phyloP scores from a whole-genome alignment of 1,139 yeast genomes.

The Magnusiomyces clavatus region DNA sequence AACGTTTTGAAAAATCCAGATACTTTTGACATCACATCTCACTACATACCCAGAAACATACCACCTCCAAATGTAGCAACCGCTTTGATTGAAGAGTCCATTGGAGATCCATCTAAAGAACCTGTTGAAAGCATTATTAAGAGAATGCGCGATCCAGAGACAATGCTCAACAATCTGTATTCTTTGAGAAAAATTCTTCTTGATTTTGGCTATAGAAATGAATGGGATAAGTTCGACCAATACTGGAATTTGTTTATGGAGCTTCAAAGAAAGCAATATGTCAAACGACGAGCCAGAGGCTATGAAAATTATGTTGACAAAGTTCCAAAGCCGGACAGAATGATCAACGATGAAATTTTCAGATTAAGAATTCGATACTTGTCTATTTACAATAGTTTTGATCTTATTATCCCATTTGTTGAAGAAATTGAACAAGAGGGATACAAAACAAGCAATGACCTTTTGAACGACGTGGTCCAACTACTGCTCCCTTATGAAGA shows the following conservation, averaged over 20 bases:
- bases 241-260: slow-evolving; percentile 8
- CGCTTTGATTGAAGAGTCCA: slow-evolving; percentile 4
- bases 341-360: slow-evolving; percentile 8
- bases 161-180: slow-evolving; percentile 1
- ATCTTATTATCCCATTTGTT: slow-evolving; percentile 3
- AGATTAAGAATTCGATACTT: slow-evolving; percentile 9
- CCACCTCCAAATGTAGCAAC: slow-evolving; percentile 21
- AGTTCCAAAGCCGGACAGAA: slow-evolving; percentile 5
- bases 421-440: slow-evolving; percentile 6
- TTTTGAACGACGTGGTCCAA: neutral
- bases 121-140: neutral
- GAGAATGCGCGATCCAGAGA: slow-evolving; percentile 2
- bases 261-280: neutral
- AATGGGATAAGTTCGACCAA: slow-evolving; percentile 12
- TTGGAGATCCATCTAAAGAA: slow-evolving; percentile 4
- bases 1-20: slow-evolving; percentile 15
- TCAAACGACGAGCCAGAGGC: neutral
- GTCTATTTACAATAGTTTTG: slow-evolving; percentile 5
- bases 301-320: neutral
- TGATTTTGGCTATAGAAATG: slow-evolving; percentile 6
- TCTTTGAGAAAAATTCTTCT: slow-evolving; percentile 10
- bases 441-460: neutral
- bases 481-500: neutral
- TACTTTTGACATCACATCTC: slow-evolving; percentile 22
- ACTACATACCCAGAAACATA: slow-evolving; percentile 21